Base-by-base conservation (phyloP, 164 flowering plant genomes). In the Chimonanthus salicifolius region DNA sequence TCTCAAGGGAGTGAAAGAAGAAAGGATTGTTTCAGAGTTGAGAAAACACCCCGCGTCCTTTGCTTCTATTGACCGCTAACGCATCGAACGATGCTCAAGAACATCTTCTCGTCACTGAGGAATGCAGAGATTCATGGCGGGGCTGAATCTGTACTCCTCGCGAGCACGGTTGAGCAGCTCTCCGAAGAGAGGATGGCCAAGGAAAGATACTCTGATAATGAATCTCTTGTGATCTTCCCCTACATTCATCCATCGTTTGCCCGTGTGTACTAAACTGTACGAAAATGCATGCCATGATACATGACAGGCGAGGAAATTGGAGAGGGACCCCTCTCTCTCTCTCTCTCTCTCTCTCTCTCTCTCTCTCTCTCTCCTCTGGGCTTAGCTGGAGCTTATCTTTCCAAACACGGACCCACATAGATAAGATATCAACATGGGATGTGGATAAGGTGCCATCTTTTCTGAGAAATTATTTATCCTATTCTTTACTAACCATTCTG, bases 131-230 rank as follows among this genome's bases (percentile, higher is more conserved):
- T 83, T 89, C 18, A 91, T 81, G 73, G 82, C 78, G 2, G 86
- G 71, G 20, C 75, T 79, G 82, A 84, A 89, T 13, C 88, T 89
- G 74, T 89, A 91, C 67, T 83, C 93, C 21, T 94, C 98, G 46
- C 73, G 85, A 51, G 97, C 95, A 75, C 84, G 88, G 72, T 94
- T 95, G 51, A 94, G 86, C 81, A 94, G 79, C 46, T 87, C 90
- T 78, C 73, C 84, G 81, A 90, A 89, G 46, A 91, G 79, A 2
- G 97, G 94, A 73, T 90, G 92, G 71, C 87, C 82, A 58, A 91
- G 91, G 47, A 91, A 75, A 58, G 75, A 75, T 13, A 89, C 83
- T 74, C 88, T 89, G 85, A 93, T 88, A 33, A 91, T 95, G 78
- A 76, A 89, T 68, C 98, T 82, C 83, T 79, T 88, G 67, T 75